phyloP scores from a whole-genome alignment of 1,284 basidiomycete genomes.

The Anthracocystis setariae region DNA sequence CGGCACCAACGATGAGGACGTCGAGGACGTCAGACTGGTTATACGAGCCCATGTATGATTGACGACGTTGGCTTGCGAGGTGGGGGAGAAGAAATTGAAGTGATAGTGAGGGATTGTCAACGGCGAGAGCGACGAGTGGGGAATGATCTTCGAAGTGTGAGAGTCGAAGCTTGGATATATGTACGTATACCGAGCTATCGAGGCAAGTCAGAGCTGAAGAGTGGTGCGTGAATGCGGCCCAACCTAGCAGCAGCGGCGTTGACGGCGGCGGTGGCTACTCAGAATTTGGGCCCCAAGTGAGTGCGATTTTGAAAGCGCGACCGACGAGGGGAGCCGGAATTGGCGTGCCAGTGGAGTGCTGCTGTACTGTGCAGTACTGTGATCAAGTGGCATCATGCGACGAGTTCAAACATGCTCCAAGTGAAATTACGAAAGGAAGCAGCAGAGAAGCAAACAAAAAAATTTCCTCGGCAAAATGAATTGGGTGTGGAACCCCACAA shows the following conservation, averaged over 20 bases:
- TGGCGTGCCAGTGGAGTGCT: too few relatives aligned
- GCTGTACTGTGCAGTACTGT: not conserved
- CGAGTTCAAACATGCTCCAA: not conserved
- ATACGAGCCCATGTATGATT: conserved; percentile 49
- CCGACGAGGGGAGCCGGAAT: not conserved
- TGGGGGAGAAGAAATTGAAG: too few relatives aligned
- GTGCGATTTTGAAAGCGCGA: not conserved
- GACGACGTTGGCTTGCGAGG: too few relatives aligned
- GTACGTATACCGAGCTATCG: not conserved
- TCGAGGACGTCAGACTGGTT: conserved; percentile 45
- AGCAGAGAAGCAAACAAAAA: too few relatives aligned
- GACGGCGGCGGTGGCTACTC: not conserved
- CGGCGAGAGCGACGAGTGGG: too few relatives aligned
- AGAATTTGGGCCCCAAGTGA: not conserved
- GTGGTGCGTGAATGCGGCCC: not conserved
- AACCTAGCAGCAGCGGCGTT: not conserved
- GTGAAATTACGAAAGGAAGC: too few relatives aligned
- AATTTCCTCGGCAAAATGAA: too few relatives aligned
- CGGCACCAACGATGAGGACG: conserved; percentile 63
- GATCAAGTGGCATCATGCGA: not conserved
- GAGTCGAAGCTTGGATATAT: not conserved
- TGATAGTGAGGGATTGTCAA: too few relatives aligned
- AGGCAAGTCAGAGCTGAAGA: not conserved
- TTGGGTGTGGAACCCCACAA: too few relatives aligned
- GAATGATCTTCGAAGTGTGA: too few relatives aligned